Evolutionary conservation across 495 filamentous ascomycete genomes (phyloP).

Genomic region (Podospora pseudocomata): DNA sequence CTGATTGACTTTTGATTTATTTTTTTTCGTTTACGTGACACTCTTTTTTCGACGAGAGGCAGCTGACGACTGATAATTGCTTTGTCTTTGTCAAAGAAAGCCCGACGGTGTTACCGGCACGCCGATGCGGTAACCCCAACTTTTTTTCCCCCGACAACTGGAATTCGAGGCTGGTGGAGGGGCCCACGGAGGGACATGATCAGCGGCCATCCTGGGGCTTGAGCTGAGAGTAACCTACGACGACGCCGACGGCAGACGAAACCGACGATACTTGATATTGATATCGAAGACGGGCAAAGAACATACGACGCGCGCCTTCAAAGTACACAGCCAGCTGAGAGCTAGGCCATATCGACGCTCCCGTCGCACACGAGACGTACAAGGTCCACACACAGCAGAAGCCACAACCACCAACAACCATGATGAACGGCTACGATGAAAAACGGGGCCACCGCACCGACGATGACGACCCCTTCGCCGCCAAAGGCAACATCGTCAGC

Average conservation of each 20-base stretch:
- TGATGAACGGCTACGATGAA: conserved; percentile 59
- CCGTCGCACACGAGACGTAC: neutral
- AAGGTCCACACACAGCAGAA: neutral
- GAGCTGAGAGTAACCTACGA: neutral
- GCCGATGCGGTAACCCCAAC: neutral
- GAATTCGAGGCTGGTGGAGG: neutral
- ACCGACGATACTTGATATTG: neutral
- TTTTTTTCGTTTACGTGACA: neutral
- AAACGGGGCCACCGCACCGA: conserved; percentile 33
- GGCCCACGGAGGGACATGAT: neutral
- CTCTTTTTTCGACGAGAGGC: neutral
- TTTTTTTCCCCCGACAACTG: neutral
- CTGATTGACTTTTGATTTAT: neutral
- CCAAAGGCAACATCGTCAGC: conserved; percentile 65
- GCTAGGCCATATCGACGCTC: neutral
- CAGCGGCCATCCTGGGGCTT: neutral
- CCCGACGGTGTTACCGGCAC: neutral
- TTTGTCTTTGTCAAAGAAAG: neutral
- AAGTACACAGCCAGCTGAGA: neutral
- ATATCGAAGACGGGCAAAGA: neutral
- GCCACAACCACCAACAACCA: conserved; percentile 11
- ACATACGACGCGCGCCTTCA: neutral
- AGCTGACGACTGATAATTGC: neutral
- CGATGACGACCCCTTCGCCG: conserved; percentile 75
- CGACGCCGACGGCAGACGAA: neutral